Evolutionary conservation across 352 stramenopile species (phyloP).

Genomic region (Albugo candida): DNA sequence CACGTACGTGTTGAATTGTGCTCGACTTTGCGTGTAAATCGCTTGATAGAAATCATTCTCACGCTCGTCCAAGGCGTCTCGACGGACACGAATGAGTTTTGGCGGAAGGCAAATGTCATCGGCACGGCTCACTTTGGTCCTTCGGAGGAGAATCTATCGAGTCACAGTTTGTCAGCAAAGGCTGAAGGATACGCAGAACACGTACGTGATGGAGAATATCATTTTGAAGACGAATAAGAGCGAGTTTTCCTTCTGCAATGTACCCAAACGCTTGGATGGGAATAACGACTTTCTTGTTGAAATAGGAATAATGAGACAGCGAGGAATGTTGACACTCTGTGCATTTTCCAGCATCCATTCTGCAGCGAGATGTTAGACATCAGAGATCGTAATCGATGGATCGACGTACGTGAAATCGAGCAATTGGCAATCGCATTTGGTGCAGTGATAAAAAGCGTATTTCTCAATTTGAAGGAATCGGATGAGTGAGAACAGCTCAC

Average conservation of each 20-base stretch:
- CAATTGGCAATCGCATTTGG: conserved; percentile 85
- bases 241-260: conserved; percentile 79
- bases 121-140: conserved; percentile 96
- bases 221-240: conserved; percentile 94
- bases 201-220: conserved; percentile 77
- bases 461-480: conserved; percentile 94
- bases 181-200: neutral
- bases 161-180: conserved; percentile 15
- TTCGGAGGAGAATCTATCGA: conserved; percentile 85
- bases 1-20: conserved; percentile 98
- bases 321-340: conserved; percentile 83
- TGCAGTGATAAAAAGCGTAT: conserved; percentile 97
- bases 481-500: conserved; percentile 93
- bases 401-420: conserved; percentile 88
- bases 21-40: conserved; percentile 93
- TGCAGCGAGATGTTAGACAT: neutral
- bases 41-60: conserved; percentile 99
- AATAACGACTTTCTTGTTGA: conserved; percentile 97
- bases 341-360: conserved; percentile 56
- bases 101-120: conserved; percentile 84
- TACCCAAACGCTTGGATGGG: conserved; percentile 94
- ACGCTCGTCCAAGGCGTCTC: conserved; percentile 68
- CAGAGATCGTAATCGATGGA: neutral
- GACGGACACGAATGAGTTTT: conserved; percentile 76
- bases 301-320: conserved; percentile 95